phyloP scores from a whole-genome alignment of 345 rosid genomes.

The Populus davidiana region DNA sequence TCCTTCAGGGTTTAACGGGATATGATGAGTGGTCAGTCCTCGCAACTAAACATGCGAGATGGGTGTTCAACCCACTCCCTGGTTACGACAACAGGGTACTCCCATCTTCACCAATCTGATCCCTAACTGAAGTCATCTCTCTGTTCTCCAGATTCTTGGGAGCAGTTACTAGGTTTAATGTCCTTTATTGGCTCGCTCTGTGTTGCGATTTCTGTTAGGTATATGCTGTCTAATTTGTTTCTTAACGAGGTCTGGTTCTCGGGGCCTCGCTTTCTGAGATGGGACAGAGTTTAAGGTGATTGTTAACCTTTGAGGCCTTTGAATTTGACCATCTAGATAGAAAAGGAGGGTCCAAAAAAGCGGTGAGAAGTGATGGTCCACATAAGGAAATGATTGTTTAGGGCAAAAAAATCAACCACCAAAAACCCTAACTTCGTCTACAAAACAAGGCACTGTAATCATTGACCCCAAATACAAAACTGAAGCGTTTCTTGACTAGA shows the following conservation, averaged over 20 bases:
- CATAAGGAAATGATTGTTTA: no score
- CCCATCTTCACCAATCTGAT: conserved; percentile 39
- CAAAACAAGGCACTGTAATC: no score
- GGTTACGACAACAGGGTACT: conserved; percentile 63
- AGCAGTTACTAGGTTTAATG: no score
- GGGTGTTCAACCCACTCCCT: conserved; percentile 45
- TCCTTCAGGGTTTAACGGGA: conserved; percentile 68
- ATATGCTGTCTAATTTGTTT: no score
- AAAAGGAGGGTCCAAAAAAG: no score
- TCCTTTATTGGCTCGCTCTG: no score
- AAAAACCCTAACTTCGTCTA: no score
- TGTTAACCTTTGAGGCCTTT: rapidly evolving
- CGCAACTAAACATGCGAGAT: conserved; percentile 33
- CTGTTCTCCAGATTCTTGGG: no score
- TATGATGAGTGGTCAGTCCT: conserved; percentile 50
- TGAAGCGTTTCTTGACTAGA: neutral
- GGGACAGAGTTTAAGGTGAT: neutral
- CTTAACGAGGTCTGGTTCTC: neutral
- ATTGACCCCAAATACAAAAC: neutral
- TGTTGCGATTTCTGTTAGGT: no score
- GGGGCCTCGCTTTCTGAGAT: neutral
- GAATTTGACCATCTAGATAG: neutral
- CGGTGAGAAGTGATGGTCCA: no score
- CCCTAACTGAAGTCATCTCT: conserved; percentile 19
- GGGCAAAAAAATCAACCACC: no score